Evolutionary conservation across 768 basidiomycete species (phyloP).

Genomic region (Leccinellum rugosiceps): DNA sequence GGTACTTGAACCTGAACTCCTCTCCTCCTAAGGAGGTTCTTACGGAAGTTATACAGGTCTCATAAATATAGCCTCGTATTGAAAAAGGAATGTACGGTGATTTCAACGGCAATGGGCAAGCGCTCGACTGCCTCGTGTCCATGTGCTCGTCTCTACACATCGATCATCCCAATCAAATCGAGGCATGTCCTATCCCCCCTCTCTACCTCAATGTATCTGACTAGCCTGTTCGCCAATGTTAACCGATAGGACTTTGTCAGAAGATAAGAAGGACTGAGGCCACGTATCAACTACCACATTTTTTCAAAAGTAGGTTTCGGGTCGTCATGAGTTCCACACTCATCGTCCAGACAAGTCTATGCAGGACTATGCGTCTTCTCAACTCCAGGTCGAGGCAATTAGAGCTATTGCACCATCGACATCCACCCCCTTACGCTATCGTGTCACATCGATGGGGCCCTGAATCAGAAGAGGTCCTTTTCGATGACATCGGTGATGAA

Average conservation of each 20-base stretch:
- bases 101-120: not conserved
- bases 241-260: not conserved
- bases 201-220: not conserved
- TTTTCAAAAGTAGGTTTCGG: slow-evolving; percentile 4
- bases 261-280: not conserved
- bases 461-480: slow-evolving; percentile 21
- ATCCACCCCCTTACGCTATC: slow-evolving; percentile 18
- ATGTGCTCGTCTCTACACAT: not conserved
- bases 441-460: slow-evolving; percentile 29
- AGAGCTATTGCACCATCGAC: slow-evolving; percentile 7
- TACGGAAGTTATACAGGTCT: not conserved
- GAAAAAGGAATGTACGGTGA: not conserved
- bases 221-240: not conserved
- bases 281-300: not conserved
- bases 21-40: too few species aligned
- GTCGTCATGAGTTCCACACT: not conserved
- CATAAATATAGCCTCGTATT: not conserved
- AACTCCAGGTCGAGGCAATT: slow-evolving; percentile 15
- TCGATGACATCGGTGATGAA: slow-evolving; percentile 21
- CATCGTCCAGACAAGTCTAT: not conserved
- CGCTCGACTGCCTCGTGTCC: slow-evolving; percentile 4
- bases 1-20: not conserved
- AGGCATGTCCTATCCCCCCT: not conserved
- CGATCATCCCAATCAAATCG: not conserved
- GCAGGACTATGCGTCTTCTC: slow-evolving; percentile 23